These are phyloP conservation scores for Moniliella sp. DNA, from an alignment of 1,284 basidiomycete genomes.

Conservation along the genomic window DNA sequence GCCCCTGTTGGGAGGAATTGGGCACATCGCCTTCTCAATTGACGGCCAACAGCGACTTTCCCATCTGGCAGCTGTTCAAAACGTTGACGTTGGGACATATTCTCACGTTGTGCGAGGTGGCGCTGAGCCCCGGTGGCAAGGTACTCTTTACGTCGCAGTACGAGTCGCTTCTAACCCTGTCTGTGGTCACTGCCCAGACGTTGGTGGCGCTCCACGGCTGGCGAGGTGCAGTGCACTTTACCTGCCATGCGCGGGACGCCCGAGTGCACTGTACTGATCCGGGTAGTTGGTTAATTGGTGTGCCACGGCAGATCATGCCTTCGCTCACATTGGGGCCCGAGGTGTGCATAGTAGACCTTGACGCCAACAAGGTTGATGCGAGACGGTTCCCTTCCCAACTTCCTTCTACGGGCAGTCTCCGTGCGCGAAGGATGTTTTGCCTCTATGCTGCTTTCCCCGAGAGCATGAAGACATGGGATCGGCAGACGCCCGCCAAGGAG, in stretches of 20 bases:
- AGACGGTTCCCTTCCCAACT: slow-evolving; percentile 53
- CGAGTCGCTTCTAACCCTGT: slow-evolving; percentile 70
- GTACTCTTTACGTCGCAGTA: slow-evolving; percentile 73
- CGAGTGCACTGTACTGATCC: slow-evolving; percentile 55
- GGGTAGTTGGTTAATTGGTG: slow-evolving; percentile 68
- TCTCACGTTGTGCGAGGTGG: slow-evolving; percentile 77
- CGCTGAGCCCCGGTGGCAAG: slow-evolving; percentile 72
- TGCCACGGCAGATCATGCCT: slow-evolving; percentile 65
- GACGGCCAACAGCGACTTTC: slow-evolving; percentile 50
- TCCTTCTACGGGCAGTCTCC: slow-evolving; percentile 57
- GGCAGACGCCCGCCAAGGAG: slow-evolving; percentile 41
- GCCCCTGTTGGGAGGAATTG: too few relatives aligned
- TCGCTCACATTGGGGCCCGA: slow-evolving; percentile 51
- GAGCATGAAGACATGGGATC: too few relatives aligned
- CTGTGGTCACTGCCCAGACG: slow-evolving; percentile 70
- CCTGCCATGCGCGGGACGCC: slow-evolving; percentile 57
- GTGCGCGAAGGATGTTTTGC: slow-evolving; percentile 60
- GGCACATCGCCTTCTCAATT: too few relatives aligned
- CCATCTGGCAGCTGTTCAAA: slow-evolving; percentile 91
- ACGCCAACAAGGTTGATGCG: slow-evolving; percentile 71
- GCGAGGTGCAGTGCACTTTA: slow-evolving; percentile 48
- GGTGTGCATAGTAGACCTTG: slow-evolving; percentile 68
- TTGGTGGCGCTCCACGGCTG: slow-evolving; percentile 80
- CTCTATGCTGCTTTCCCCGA: slow-evolving; percentile 8
- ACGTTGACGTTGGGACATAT: slow-evolving; percentile 81